These are phyloP conservation scores for Apiospora marii DNA, from an alignment of 2,329 filamentous ascomycete genomes.

Conservation along the genomic window DNA sequence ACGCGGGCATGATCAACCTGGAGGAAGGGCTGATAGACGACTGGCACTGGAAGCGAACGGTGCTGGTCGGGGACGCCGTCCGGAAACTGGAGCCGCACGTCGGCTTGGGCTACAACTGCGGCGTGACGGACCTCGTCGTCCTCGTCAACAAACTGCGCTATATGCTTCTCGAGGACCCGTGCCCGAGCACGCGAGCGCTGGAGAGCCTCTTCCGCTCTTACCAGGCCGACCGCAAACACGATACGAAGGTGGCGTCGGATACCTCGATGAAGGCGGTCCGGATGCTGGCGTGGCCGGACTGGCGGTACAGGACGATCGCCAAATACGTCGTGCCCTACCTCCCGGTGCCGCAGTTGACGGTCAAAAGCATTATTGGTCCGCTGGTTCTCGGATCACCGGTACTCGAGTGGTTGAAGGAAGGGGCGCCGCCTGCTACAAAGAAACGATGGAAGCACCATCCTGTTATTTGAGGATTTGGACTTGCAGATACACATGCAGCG, in stretches of 20 bases:
- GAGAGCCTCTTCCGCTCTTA: neutral
- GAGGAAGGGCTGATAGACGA: slow-evolving; percentile 27
- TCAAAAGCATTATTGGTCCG: neutral
- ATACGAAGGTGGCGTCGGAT: neutral
- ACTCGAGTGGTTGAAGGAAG: slow-evolving; percentile 11
- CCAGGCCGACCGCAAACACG: neutral
- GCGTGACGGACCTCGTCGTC: slow-evolving; percentile 24
- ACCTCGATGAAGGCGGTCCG: neutral
- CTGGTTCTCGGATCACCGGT: neutral
- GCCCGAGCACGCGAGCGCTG: neutral
- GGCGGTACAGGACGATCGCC: neutral
- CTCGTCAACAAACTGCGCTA: slow-evolving; percentile 17
- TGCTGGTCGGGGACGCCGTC: slow-evolving; percentile 27
- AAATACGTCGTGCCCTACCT: neutral
- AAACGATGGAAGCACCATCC: neutral
- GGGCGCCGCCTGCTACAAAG: neutral
- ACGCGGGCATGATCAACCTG: slow-evolving; percentile 18
- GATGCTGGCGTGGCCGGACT: slow-evolving; percentile 15
- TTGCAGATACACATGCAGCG: no score
- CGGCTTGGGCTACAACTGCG: slow-evolving; percentile 26
- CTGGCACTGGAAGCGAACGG: slow-evolving; percentile 26
- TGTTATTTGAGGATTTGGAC: neutral
- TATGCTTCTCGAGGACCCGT: neutral
- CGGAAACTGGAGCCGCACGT: slow-evolving; percentile 28
- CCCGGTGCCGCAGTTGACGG: neutral